Base-by-base conservation (phyloP, 1,284 basidiomycete genomes). In the Dichomitus squalens region DNA sequence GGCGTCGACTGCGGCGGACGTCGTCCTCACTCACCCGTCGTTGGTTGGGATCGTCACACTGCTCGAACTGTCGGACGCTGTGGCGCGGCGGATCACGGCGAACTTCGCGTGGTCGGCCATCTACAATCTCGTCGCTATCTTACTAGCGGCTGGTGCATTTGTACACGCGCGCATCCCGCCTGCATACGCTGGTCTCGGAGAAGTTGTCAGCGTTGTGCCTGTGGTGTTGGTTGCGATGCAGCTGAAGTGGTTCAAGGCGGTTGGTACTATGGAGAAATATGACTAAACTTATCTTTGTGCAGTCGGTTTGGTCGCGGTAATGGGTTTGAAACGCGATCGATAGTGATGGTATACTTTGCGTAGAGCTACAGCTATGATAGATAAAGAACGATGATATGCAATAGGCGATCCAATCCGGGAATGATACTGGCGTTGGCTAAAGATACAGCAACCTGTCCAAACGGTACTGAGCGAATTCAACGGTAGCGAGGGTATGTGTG, bases 61-160 rank as follows among this genome's bases (percentile, higher is more conserved):
- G 16, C 65, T 82, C 33, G 64, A 70, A 44, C 70, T 83, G 38
- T 79, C 75, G 21, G 73, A 74, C 25, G 75, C 78, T 16, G 74
- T 79, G 12, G 66, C 70, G 33, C 68, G 72, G 23, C 73, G 78
- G 49, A 75, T 77, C 58, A 64, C 73, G 60, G 57, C 71, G 46
- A 81, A 82, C 66, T 78, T 84, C 54, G 68, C 58, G 25, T 83
- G 82, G 82, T 74, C 79, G 12, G 67, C 72, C 33, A 61, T 78
- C 48, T 80, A 80, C 65, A 79, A 79, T 60, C 54, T 77, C 18
- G 68, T 76, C 34, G 76, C 78, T 49, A 68, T 84, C 29, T 72
- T 82, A 20, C 74, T 84, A 35, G 81, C 82, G 7, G 77, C 77
- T 2, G 83, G 83, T 2, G 79, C 76, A 23, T 79, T 84, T 44